phyloP scores from a whole-genome alignment of 2,329 filamentous ascomycete genomes.

The Alternaria gansuensis region DNA sequence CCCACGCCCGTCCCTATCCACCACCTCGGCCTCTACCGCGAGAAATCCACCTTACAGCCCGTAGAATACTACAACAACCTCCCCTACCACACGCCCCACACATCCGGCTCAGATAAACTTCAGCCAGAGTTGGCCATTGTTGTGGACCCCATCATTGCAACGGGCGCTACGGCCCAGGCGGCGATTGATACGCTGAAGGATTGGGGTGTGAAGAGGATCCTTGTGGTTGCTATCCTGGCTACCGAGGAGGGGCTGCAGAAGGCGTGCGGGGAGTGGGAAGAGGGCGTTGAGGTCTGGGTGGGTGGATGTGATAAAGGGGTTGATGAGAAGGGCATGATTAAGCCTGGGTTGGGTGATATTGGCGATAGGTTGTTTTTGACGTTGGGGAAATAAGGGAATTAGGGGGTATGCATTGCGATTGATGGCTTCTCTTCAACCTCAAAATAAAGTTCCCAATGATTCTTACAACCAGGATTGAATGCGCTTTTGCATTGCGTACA shows the following conservation, averaged over 20 bases:
- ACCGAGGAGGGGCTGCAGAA: conserved; percentile 73
- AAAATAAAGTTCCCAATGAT: conserved; percentile 50
- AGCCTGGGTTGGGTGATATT: conserved; percentile 87
- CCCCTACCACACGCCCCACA: conserved; percentile 70
- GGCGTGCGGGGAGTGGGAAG: conserved; percentile 80
- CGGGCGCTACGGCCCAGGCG: conserved; percentile 86
- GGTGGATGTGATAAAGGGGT: conserved; percentile 79
- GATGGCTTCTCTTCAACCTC: conserved; percentile 9
- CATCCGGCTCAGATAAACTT: conserved; percentile 32
- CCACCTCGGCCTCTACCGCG: conserved; percentile 93
- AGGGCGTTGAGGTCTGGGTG: conserved; percentile 80
- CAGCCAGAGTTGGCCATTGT: conserved; percentile 76
- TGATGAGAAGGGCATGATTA: conserved; percentile 85
- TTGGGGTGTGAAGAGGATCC: conserved; percentile 86
- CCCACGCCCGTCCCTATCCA: conserved; percentile 83
- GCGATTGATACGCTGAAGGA: conserved; percentile 89
- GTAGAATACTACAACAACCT: conserved; percentile 99
- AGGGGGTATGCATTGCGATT: background rate
- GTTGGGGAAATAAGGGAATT: conserved; percentile 71
- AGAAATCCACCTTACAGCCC: conserved; percentile 83
- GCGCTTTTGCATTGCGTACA: conserved; percentile 40
- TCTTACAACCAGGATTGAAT: conserved; percentile 51
- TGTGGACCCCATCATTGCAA: conserved; percentile 92
- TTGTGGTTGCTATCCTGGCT: conserved; percentile 79
- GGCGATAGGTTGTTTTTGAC: conserved; percentile 91